Percentiles rank a stretch among this genome's conserved stretches.
Evolutionary conservation across 768 basidiomycete species (phyloP).

Genomic region (Auricularia cornea): DNA sequence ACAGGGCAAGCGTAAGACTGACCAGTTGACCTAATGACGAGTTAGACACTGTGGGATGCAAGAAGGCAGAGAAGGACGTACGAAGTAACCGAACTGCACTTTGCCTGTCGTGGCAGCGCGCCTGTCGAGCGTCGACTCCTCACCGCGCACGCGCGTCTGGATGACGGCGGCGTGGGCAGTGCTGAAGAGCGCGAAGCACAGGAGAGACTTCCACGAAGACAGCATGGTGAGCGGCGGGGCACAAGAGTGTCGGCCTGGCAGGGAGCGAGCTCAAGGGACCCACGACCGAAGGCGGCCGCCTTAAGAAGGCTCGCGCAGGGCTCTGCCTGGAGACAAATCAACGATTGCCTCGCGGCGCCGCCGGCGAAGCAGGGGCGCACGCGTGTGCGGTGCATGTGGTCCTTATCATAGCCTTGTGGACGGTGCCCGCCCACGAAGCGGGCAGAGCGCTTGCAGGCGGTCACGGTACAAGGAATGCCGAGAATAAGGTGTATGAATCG

Average conservation of each 20-base stretch:
- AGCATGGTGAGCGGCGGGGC: not conserved
- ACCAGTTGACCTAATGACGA: not conserved
- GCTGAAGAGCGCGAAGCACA: not conserved
- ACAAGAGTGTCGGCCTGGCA: not conserved
- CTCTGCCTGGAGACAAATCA: too few relatives aligned
- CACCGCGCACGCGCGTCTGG: not conserved
- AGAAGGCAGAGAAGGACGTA: not conserved
- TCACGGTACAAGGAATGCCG: too few relatives aligned
- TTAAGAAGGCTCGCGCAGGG: too few relatives aligned
- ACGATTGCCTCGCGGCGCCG: too few relatives aligned
- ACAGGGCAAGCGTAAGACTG: not conserved
- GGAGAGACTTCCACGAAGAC: not conserved
- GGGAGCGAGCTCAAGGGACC: not conserved
- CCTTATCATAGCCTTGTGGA: too few relatives aligned
- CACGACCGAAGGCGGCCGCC: not conserved
- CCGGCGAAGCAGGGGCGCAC: too few relatives aligned
- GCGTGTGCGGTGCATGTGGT: too few relatives aligned
- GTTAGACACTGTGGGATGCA: too few relatives aligned
- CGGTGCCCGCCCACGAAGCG: too few relatives aligned
- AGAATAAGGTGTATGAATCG: too few relatives aligned
- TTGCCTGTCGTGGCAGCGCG: not conserved
- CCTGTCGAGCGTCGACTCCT: not conserved
- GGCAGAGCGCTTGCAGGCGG: too few relatives aligned
- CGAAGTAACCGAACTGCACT: not conserved
- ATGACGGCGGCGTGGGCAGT: not conserved